phyloP scores from a whole-genome alignment of 768 basidiomycete genomes.

The Royoungia palumana region DNA sequence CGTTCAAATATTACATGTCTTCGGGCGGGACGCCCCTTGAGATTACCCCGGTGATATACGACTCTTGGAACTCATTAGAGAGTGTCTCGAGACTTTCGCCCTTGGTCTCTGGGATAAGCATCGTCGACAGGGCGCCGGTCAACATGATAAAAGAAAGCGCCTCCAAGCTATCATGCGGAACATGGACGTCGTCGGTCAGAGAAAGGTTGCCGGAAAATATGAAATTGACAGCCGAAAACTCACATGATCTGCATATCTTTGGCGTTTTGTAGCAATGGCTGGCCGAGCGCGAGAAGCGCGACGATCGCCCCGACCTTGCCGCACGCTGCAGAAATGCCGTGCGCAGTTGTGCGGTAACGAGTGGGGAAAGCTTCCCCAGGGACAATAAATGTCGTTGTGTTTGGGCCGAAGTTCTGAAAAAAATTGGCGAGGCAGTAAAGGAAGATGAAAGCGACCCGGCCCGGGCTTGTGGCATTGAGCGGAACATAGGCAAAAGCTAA shows the following conservation, averaged over 20 bases:
- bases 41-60: conserved; percentile 42
- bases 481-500: conserved; percentile 63
- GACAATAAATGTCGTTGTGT: conserved; percentile 69
- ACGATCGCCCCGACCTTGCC: conserved; percentile 78
- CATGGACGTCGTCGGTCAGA: not conserved
- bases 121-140: conserved; percentile 76
- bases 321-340: conserved; percentile 72
- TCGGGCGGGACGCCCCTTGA: conserved; percentile 16
- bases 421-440: conserved; percentile 15
- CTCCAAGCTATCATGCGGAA: conserved; percentile 46
- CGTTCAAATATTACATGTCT: too few relatives aligned
- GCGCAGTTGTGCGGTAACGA: conserved; percentile 65
- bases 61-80: conserved; percentile 66
- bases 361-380: conserved; percentile 81
- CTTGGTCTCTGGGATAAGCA: conserved; percentile 82
- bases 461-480: conserved; percentile 42
- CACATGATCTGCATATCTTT: conserved; percentile 65
- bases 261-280: conserved; percentile 51
- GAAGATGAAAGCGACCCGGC: conserved; percentile 55
- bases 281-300: conserved; percentile 72
- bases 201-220: not conserved
- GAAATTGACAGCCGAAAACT: conserved; percentile 24
- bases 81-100: conserved; percentile 60
- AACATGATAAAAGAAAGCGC: conserved; percentile 84
- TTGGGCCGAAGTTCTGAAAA: conserved; percentile 25